phyloP scores from a whole-genome alignment of 371 early-diverging fungal species.

The Cokeromyces recurvatus region DNA sequence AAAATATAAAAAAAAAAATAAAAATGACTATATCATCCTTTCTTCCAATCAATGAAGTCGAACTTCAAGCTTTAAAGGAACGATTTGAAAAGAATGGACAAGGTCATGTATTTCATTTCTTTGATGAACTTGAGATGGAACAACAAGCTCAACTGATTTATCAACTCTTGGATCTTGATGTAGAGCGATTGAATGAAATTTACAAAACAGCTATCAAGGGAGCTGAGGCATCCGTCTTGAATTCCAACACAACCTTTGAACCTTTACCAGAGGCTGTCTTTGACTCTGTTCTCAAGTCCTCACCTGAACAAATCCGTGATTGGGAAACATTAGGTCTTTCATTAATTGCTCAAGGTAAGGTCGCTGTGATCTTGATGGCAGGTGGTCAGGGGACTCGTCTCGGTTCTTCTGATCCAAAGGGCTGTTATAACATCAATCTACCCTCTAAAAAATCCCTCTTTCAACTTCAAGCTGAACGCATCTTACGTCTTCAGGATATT shows the following conservation, averaged over 20 bases:
- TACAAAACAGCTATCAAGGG: constrained; percentile 65
- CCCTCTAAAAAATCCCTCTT: constrained; percentile 71
- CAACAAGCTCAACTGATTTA: constrained; percentile 56
- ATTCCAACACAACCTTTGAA: constrained; percentile 49
- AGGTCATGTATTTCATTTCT: constrained; percentile 86
- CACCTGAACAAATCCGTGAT: constrained; percentile 49
- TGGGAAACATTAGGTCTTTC: constrained; percentile 78
- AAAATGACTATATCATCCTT: constrained; percentile 21
- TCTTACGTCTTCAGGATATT: constrained; percentile 71
- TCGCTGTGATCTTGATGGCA: constrained; percentile 87
- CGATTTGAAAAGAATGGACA: constrained; percentile 77
- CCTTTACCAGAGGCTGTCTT: constrained; percentile 77
- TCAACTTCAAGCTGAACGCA: constrained; percentile 78
- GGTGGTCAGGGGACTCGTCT: constrained; percentile 83
- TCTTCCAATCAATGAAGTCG: constrained; percentile 25
- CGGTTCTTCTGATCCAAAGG: constrained; percentile 75
- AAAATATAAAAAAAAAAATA: no score
- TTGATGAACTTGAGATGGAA: constrained; percentile 57
- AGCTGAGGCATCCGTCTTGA: constrained; percentile 35
- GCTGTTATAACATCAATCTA: constrained; percentile 78
- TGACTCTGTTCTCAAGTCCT: constrained; percentile 66
- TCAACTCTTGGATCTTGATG: constrained; percentile 73
- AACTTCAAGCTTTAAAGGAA: constrained; percentile 50
- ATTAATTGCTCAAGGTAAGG: constrained; percentile 80
- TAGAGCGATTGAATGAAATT: constrained; percentile 76